Base-by-base conservation (phyloP, 371 early-diverging fungal species). In the Mucor sp. region DNA sequence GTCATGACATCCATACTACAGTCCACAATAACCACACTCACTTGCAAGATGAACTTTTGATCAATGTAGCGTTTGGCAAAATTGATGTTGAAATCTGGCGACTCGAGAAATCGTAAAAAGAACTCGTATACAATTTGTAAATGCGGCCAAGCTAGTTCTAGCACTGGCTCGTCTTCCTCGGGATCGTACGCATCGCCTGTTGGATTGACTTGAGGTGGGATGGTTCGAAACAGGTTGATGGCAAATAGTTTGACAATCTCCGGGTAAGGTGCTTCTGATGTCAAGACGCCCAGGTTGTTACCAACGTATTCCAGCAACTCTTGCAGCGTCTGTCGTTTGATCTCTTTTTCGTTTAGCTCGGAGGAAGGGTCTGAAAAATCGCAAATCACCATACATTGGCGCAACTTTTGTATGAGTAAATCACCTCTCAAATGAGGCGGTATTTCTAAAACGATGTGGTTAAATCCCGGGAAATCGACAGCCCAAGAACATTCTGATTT, bases 111-210 rank as follows among this genome's bases (percentile, higher is more conserved):
- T 55, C 97, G 88, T 58, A 98, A 83, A 77, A 98, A 97, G 73
- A 97, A 94, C 76, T 95, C 97, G 74, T 98, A 98, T 5, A 98
- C 97, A 48, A 97, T 91, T 72, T 95, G 96, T 56, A 97, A 83
- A 77, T 98, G 99, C 41, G 98, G 98, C 99, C 99, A 98, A 6
- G 96, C 95, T 25, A 91, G 71, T 74, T 98, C 99, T 47, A 96
- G 81, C 1, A 96, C 93, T 9, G 97, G 97, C 71, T 98, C 99
- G 76, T 98, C 99, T 76, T 98, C 99, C 78, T 98, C 99, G 9
- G 97, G 98, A 79, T 98, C 99, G 75, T 93, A 98, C 4, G 95
- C 95, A 71, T 97, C 99, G 28, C 96, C 97, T 11, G 89, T 89
- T 11, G 97, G 96, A 72, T 97, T 97, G 44, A 94, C 91, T 79